Conservation (phyloP, 805 yeast genomes). For the Cyberlindnera americana region DNA sequence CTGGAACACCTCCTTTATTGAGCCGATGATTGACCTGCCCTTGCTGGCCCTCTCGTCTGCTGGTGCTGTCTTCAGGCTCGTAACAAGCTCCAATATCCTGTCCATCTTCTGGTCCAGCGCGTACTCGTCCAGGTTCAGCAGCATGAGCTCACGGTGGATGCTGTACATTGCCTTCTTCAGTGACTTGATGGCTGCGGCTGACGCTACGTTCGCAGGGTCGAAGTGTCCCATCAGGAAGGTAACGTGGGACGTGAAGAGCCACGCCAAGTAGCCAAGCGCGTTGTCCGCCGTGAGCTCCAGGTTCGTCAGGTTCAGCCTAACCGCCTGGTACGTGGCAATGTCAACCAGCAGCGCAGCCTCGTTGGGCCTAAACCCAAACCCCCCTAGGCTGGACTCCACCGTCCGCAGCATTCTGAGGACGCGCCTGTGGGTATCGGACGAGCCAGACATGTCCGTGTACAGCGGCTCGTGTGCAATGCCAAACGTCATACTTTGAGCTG, state of each 20-base stretch:
- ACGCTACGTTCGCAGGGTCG: no score
- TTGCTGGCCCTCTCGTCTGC: no score
- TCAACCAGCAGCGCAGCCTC: not conserved
- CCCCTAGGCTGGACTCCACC: no score
- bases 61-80: not conserved
- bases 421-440: not conserved
- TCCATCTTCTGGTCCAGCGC: no score
- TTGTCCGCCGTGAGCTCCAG: not conserved
- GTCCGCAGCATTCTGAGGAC: not conserved
- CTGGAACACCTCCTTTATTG: no score
- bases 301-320: not conserved
- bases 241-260: constrained; percentile 2
- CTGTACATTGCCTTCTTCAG: not conserved
- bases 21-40: no score
- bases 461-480: not conserved
- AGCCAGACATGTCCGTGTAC: not conserved
- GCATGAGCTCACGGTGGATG: not conserved
- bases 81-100: no score
- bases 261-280: not conserved
- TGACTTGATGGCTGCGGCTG: no score
- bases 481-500: no score
- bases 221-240: no score
- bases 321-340: constrained; percentile 1
- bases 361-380: no score
- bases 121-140: not conserved